A percentile compares a stretch with the other conserved stretches of the same genome.
Conservation (phyloP, 495 filamentous ascomycete genomes). For the Cladorrhinum samala region DNA sequence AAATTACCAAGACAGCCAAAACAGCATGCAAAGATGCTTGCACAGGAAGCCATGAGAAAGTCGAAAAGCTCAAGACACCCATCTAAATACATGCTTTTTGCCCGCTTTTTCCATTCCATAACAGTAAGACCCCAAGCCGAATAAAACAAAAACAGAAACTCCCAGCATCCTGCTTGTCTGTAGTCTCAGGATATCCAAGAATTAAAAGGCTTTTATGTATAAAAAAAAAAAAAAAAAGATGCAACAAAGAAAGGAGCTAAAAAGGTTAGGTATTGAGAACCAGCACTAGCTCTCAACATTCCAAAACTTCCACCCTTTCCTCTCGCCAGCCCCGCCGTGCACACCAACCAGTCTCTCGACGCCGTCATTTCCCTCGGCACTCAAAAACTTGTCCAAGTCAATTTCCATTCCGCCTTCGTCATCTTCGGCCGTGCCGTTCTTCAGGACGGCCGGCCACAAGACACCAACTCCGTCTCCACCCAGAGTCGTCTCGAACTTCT, state of each 20-base stretch:
- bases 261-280: slow-evolving; percentile 9
- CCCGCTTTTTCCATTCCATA: too few relatives aligned
- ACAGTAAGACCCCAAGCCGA: too few relatives aligned
- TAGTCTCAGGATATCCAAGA: too few relatives aligned
- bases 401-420: slow-evolving; percentile 83
- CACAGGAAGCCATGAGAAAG: too few relatives aligned
- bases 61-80: too few relatives aligned
- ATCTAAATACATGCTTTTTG: too few relatives aligned
- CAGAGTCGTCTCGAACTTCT: slow-evolving; percentile 77
- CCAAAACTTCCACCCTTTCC: slow-evolving; percentile 95
- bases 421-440: slow-evolving; percentile 60
- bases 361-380: slow-evolving; percentile 70
- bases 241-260: not conserved
- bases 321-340: slow-evolving; percentile 53
- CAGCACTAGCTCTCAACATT: slow-evolving; percentile 44
- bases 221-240: slow-evolving; percentile 3
- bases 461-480: slow-evolving; percentile 91
- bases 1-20: too few relatives aligned
- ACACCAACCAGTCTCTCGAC: slow-evolving; percentile 71
- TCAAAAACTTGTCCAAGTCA: slow-evolving; percentile 84
- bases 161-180: too few relatives aligned
- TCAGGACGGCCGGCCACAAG: slow-evolving; percentile 80
- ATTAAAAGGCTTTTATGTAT: slow-evolving; percentile 3
- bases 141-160: too few relatives aligned
- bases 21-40: too few relatives aligned